These are phyloP conservation scores for Xylaria sp. DNA, from an alignment of 2,329 filamentous ascomycete genomes.

Conservation along the genomic window DNA sequence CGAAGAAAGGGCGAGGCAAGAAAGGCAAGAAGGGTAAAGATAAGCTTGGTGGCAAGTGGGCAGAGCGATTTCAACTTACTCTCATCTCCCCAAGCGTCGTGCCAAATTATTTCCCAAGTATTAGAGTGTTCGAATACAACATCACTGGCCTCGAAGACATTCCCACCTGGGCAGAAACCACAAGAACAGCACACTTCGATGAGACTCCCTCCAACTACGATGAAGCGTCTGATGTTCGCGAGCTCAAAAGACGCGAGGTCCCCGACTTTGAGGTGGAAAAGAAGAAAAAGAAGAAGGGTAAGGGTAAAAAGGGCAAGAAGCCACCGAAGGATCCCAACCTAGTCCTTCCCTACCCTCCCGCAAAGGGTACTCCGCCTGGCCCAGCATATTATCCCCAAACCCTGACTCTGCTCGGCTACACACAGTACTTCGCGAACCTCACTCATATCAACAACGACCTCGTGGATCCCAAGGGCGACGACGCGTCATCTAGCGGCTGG, in stretches of 20 bases:
- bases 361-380: conserved; percentile 78
- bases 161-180: conserved; percentile 56
- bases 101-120: conserved; percentile 89
- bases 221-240: conserved; percentile 24
- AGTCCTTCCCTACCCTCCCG: conserved; percentile 76
- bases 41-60: conserved; percentile 81
- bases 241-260: conserved; percentile 44
- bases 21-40: conserved; percentile 66
- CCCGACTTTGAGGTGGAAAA: conserved; percentile 48
- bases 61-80: conserved; percentile 84
- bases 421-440: conserved; percentile 95
- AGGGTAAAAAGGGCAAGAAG: conserved; percentile 55
- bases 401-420: conserved; percentile 81
- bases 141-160: conserved; percentile 76
- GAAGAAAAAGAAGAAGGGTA: conserved; percentile 57
- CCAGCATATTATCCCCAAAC: conserved; percentile 91
- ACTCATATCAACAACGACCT: conserved; percentile 85
- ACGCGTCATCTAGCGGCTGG: conserved; percentile 61
- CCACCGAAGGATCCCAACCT: conserved; percentile 69
- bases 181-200: conserved; percentile 27
- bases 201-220: conserved; percentile 4
- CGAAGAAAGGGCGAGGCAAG: conserved; percentile 59
- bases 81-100: conserved; percentile 88
- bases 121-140: conserved; percentile 96
- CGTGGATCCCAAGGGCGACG: conserved; percentile 48